Base-by-base conservation (phyloP, 768 basidiomycete species). In the Suillus subalutaceus region DNA sequence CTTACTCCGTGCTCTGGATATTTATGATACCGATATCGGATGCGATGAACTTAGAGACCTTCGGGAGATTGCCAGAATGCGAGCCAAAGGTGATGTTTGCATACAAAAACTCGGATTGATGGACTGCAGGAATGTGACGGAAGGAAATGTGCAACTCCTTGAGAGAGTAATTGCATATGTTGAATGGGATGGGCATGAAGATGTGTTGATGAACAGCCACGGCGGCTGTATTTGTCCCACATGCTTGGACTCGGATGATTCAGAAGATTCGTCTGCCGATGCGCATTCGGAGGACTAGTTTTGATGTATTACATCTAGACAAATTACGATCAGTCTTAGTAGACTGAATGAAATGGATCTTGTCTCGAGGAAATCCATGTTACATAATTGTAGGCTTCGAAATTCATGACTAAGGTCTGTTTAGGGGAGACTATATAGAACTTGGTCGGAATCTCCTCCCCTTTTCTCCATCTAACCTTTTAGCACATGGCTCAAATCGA, bases 401-500 rank as follows among this genome's bases (percentile, higher is more conserved):
- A 35, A 35, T 35, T 9, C 9, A 8, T 37, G 37, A 37, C 37
- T 10, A 37, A 43, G 41, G 6, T 43, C 41, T 41, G 41, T 44
- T 46, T 23, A 50, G 48, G 48, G 48, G 48, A 50, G 6, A 23
- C 48, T 23, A 46, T 18, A 44, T 44, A 23, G 6, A 52, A 52
- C 26, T 53, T 30, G 9, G 4, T 32, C 16, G 18, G 18, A 6
- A 32, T 4, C 23, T 53, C 26, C 4, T 30, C 9, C 53, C 30
- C 16, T 32, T 30, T 53, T 3, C 30, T 32, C 18, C 20, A 12
- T 32, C 32, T 1, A 56, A 56, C 44, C 18, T 48, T 40, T 23
- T 38, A 63, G 12, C 5, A 38, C 74, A 76, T 77, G 77, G 56
- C 73, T 52, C 57, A 72, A 18, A 63, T 71, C 63, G 68, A 70